Percentiles rank a stretch among this genome's conserved stretches.
phyloP scores from a whole-genome alignment of 2,329 filamentous ascomycete species.

The Cercospora sp. region DNA sequence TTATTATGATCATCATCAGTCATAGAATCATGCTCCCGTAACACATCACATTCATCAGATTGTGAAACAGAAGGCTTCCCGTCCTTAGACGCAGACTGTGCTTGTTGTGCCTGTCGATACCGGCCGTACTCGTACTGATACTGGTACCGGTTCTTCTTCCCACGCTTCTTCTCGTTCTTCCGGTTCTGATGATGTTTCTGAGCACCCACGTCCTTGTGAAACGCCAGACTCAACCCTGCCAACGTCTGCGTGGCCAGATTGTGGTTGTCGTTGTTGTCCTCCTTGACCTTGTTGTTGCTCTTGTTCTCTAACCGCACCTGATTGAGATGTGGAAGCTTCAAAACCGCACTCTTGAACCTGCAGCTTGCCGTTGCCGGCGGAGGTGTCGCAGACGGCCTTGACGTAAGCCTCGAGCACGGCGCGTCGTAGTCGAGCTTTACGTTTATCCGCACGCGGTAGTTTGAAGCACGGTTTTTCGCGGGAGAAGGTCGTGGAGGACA shows the following conservation, averaged over 20 bases:
- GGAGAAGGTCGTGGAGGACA: conserved; percentile 47
- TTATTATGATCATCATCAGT: conserved; percentile 23
- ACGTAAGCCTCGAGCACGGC: conserved; percentile 50
- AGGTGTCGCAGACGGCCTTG: conserved; percentile 45
- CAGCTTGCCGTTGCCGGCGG: conserved; percentile 39
- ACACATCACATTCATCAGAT: conserved; percentile 9
- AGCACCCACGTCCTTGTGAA: conserved; percentile 35
- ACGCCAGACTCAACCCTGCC: conserved; percentile 35
- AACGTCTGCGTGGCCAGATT: conserved; percentile 29
- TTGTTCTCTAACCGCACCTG: conserved; percentile 30
- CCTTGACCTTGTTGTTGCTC: conserved; percentile 26
- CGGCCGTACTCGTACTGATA: conserved; percentile 33
- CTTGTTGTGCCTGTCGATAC: conserved; percentile 37
- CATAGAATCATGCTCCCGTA: conserved; percentile 30
- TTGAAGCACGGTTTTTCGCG: conserved; percentile 54
- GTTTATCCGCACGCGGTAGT: conserved; percentile 53
- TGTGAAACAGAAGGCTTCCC: neutral
- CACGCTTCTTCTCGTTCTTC: conserved; percentile 35
- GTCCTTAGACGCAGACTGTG: conserved; percentile 32
- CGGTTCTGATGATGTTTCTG: conserved; percentile 39
- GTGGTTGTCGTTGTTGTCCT: conserved; percentile 26
- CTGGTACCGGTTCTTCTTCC: conserved; percentile 35
- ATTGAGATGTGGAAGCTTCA: conserved; percentile 46
- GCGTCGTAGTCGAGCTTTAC: conserved; percentile 47
- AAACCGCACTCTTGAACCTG: conserved; percentile 51